Evolutionary conservation across 768 basidiomycete genomes (phyloP).

Genomic region (Phaffia australis): DNA sequence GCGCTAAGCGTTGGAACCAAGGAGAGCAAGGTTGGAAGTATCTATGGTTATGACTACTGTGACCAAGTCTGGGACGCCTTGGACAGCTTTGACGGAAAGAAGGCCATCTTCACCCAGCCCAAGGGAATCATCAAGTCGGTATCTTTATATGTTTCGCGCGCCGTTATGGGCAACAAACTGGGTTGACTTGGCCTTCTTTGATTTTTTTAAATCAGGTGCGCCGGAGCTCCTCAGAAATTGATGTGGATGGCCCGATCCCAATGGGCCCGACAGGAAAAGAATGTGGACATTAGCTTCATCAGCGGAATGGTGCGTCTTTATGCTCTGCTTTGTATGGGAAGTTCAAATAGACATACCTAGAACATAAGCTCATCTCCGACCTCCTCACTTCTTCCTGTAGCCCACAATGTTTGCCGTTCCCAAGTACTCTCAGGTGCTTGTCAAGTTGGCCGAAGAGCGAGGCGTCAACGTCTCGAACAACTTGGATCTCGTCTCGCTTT

Average conservation of each 20-base stretch:
- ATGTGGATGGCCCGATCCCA: slow-evolving; percentile 65
- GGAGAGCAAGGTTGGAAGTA: slow-evolving; percentile 72
- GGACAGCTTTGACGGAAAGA: slow-evolving; percentile 59
- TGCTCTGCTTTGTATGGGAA: no score
- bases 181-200: neutral
- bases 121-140: slow-evolving; percentile 87
- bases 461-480: slow-evolving; percentile 70
- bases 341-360: neutral
- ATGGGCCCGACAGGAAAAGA: slow-evolving; percentile 32
- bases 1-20: slow-evolving; percentile 62
- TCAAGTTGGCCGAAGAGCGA: slow-evolving; percentile 63
- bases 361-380: neutral
- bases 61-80: slow-evolving; percentile 73
- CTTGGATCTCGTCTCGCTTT: slow-evolving; percentile 69
- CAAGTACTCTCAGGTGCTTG: slow-evolving; percentile 82
- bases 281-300: slow-evolving; percentile 54
- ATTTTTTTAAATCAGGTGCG: neutral
- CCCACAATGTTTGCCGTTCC: slow-evolving; percentile 94
- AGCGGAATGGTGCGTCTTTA: slow-evolving; percentile 53
- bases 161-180: neutral
- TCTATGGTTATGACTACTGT: slow-evolving; percentile 80
- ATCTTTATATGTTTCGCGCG: slow-evolving; percentile 17
- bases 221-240: slow-evolving; percentile 69
- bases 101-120: slow-evolving; percentile 79
- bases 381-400: neutral